Evolutionary conservation across 2,329 filamentous ascomycete species (phyloP), one percentile per base, ranked within the genome.

Genomic region (Aspergillus fructus): DNA sequence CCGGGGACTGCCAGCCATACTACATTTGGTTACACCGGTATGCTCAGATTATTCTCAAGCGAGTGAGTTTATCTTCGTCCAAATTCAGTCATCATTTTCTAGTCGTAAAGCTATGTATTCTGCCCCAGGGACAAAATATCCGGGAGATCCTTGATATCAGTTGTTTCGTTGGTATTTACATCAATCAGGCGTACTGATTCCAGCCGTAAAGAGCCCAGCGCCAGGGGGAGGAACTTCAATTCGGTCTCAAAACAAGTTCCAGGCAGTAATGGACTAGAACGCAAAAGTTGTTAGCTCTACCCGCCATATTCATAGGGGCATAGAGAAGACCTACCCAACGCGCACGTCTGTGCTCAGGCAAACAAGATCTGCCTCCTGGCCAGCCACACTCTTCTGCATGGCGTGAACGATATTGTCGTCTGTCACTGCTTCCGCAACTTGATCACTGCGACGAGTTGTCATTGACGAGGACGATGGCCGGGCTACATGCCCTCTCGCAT

Each of bases 311-410:
- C 27, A 47, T 42, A 33, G 13, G 24, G 30, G 6, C 27, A 9
- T 30, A 30, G 40, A 11, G 15, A 15, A 33, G 33, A 74, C 81
- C 71, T 68, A 84, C 82, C 83, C 84, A 52, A 86, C 76, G 27
- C 81, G 76, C 21, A 86, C 74, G 64, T 86, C 84, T 0, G 83
- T 81, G 46, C 80, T 85, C 56, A 86, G 67, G 61, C 80, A 82
- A 39, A 86, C 73, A 39, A 87, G 66, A 43, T 84, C 79, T 4
- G 78, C 79, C 53, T 80, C 76, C 51, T 83, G 79, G 4, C 75
- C 75, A 13, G 73, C 72, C 13, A 77, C 74, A 56, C 74, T 78
- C 67, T 79, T 81, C 62, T 84, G 82, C 69, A 80, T 80, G 8
- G 79, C 80, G 68, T 83, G 83, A 5, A 85, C 71, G 24, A 82